phyloP scores from a whole-genome alignment of 2,329 filamentous ascomycete genomes.

The Hypoxylon sp. region DNA sequence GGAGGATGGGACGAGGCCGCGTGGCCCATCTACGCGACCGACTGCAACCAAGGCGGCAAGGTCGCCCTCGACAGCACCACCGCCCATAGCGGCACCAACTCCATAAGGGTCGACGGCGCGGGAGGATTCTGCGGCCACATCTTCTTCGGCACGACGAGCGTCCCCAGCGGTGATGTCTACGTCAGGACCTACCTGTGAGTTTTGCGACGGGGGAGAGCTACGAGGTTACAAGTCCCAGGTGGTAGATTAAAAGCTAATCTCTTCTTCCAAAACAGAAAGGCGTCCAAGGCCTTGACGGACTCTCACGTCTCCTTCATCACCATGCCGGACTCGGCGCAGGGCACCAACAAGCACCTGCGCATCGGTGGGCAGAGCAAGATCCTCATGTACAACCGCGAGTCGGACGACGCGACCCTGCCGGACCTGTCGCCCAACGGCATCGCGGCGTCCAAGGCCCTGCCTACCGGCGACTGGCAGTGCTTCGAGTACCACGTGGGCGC shows the following conservation, averaged over 20 bases:
- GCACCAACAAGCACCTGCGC: slow-evolving; percentile 68
- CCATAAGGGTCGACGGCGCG: slow-evolving; percentile 63
- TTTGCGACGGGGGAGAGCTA: neutral
- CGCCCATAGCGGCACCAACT: slow-evolving; percentile 68
- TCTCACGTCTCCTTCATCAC: slow-evolving; percentile 73
- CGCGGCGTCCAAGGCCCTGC: slow-evolving; percentile 63
- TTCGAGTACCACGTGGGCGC: slow-evolving; percentile 71
- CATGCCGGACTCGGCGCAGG: slow-evolving; percentile 69
- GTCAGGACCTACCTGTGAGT: slow-evolving; percentile 68
- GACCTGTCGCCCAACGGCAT: slow-evolving; percentile 70
- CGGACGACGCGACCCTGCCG: slow-evolving; percentile 71
- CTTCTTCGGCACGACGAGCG: slow-evolving; percentile 68
- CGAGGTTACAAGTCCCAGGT: neutral
- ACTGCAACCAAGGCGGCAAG: slow-evolving; percentile 70
- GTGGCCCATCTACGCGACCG: slow-evolving; percentile 69
- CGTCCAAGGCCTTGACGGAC: slow-evolving; percentile 67
- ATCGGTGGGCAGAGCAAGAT: slow-evolving; percentile 71
- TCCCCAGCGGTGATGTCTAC: slow-evolving; percentile 69
- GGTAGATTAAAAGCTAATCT: slow-evolving; percentile 12
- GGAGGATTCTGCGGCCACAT: slow-evolving; percentile 69
- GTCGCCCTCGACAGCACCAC: slow-evolving; percentile 67
- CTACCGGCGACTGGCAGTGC: slow-evolving; percentile 66
- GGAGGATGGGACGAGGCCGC: slow-evolving; percentile 66
- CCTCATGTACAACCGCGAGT: slow-evolving; percentile 73
- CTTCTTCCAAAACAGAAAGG: slow-evolving; percentile 60